Conservation (phyloP, 495 filamentous ascomycete species). For the Xylaria acuta region DNA sequence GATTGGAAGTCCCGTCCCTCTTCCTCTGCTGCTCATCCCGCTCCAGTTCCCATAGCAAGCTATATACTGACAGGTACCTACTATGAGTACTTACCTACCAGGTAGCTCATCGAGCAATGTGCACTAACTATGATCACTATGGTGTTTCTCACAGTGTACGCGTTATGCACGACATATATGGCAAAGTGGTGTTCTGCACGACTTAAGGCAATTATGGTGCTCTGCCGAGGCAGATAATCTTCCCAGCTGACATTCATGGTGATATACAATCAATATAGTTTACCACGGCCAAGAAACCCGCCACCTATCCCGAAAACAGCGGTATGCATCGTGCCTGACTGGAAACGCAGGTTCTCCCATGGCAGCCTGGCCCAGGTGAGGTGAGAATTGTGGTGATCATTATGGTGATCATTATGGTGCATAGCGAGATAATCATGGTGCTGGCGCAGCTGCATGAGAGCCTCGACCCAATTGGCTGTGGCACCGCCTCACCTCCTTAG, state of each 20-base stretch:
- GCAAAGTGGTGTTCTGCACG: background rate
- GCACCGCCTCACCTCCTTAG: background rate
- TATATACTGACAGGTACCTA: too few species aligned
- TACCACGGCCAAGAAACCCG: background rate
- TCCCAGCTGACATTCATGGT: background rate
- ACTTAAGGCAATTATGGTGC: background rate
- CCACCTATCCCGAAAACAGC: too few species aligned
- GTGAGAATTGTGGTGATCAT: too few species aligned
- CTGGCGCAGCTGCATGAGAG: background rate
- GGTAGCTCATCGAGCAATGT: background rate
- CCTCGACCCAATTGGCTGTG: background rate
- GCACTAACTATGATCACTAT: background rate
- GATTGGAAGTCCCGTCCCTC: too few species aligned
- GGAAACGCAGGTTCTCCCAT: too few species aligned
- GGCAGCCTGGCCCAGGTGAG: background rate
- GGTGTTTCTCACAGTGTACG: background rate
- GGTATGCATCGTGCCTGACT: too few species aligned
- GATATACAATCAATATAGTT: background rate
- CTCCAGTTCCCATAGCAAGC: too few species aligned
- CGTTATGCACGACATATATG: too few species aligned
- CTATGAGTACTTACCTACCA: background rate
- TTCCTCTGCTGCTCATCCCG: too few species aligned
- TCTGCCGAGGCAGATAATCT: background rate
- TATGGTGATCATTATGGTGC: slow-evolving; percentile 1
- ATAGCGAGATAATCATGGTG: background rate